Evolutionary conservation across 306 rosid species (phyloP), one percentile per base, ranked within the genome.

Genomic region (Mimosa pudica): DNA sequence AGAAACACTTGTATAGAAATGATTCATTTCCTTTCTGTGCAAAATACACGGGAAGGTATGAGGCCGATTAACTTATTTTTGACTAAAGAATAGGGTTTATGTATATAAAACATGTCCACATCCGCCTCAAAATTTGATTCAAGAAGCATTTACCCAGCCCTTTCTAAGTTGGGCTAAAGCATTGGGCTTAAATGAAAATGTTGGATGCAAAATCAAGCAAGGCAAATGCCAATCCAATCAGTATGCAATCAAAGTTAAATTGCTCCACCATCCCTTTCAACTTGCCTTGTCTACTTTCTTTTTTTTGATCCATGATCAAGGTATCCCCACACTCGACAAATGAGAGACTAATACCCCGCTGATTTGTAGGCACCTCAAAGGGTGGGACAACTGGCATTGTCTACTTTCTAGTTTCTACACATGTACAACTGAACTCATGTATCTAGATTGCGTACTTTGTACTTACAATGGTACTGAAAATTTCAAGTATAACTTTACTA

Each of bases 381-480:
- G 30, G 30, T 24, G 30, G 1, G 30, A 24, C 64, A 58, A 18
- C 33, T 58, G 2, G 64, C 8, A 10, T 58, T 20, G 33, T 20
- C 35, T 58, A 24, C 30, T 24, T 58, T 58, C 33, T 58, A 8
- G 9, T 38, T 58, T 58, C 33, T 58, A 8, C 3, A 18, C 13
- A 70, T 16, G 30, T 42, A 64, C 10, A 75, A 47, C 71, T 68
- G 81, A 33, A 57, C 16, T 20, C 64, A 67, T 8, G 64, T 75
- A 79, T 48, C 82, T 48, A 75, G 65, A 51, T 10, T 42, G 67
- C 76, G 75, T 42, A 46, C 24, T 70, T 33, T 68, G 61, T 47
- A 65, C 74, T 81, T 44, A 55, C 41, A 16, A 30, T 52, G 70
- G 32, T 80, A 18, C 33, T 74, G 52, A 38, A 55, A 72, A 64